phyloP scores from a whole-genome alignment of 345 rosid genomes.

The sweet orange (Citrus sinensis) region DVS_A1.0 CM039167.1:2395001-2395500 shows the following conservation, averaged over 20 bases:
- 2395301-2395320: no score
- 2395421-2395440: not conserved
- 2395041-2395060: not conserved
- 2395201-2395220: not conserved
- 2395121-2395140: not conserved
- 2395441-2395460: not conserved
- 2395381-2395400: not conserved
- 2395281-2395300: not conserved
- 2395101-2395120: not conserved
- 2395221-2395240: not conserved
- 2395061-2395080: not conserved
- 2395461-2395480: not conserved
- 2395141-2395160: no score
- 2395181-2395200: not conserved
- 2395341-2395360: not conserved
- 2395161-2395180: not conserved
- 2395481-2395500: not conserved
- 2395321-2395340: not conserved
- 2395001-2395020: not conserved
- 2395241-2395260: no score
- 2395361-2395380: not conserved
- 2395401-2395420: not conserved
- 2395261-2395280: not conserved
- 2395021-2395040: not conserved
- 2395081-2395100: not conserved